Evolutionary conservation across 352 stramenopile genomes (phyloP).

Genomic region (Globisporangium cylindrosporum): DNA sequence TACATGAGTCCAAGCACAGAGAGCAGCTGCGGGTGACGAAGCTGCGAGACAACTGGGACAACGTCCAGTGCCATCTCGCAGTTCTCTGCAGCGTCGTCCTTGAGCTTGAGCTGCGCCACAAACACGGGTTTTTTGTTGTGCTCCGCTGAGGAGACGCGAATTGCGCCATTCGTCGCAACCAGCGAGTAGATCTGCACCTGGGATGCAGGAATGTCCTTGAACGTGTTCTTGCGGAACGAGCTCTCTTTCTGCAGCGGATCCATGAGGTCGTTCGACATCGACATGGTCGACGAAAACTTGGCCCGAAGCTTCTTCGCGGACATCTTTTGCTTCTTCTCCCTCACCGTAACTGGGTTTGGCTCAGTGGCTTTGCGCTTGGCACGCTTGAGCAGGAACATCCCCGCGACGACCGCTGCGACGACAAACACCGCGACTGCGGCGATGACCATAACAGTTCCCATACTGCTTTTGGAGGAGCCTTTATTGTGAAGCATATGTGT

Average conservation of each 20-base stretch:
- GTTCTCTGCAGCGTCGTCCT: constrained; percentile 50
- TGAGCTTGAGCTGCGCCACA: constrained; percentile 49
- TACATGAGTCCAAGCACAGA: constrained; percentile 59
- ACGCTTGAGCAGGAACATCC: constrained; percentile 56
- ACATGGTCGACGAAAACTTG: constrained; percentile 17
- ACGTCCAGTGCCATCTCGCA: constrained; percentile 56
- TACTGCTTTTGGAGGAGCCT: constrained; percentile 11
- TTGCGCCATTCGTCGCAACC: constrained; percentile 41
- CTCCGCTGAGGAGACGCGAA: constrained; percentile 45
- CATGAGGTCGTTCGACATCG: constrained; percentile 31
- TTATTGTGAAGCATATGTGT: not conserved
- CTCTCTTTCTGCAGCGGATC: constrained; percentile 28
- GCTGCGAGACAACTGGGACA: constrained; percentile 54
- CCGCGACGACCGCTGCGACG: constrained; percentile 38
- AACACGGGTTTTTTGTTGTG: constrained; percentile 52
- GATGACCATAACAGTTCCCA: constrained; percentile 38
- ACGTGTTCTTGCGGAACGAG: constrained; percentile 49
- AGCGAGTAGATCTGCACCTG: constrained; percentile 41
- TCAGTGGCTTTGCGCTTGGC: constrained; percentile 46
- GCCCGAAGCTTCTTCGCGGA: constrained; percentile 26
- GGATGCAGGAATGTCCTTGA: constrained; percentile 44
- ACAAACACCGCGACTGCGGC: constrained; percentile 39
- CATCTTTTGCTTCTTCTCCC: constrained; percentile 42
- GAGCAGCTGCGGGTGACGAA: constrained; percentile 69
- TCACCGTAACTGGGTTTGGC: constrained; percentile 26